phyloP scores from a whole-genome alignment of 2,329 filamentous ascomycete species.

The Fusarium sp. region DNA sequence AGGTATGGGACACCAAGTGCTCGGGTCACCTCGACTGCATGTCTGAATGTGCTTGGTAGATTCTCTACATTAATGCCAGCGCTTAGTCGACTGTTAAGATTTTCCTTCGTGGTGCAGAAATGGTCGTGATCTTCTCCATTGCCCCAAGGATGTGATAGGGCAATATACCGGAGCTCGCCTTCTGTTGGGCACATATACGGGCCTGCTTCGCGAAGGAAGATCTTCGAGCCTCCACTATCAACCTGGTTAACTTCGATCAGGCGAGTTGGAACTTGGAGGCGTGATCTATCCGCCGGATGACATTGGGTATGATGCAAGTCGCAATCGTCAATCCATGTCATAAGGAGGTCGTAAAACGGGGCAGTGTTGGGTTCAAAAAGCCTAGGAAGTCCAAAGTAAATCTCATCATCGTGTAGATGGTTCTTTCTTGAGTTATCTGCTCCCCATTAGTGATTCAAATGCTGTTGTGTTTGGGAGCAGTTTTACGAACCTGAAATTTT shows the following conservation, averaged over 20 bases:
- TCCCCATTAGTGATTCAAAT: neutral
- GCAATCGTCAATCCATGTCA: constrained; percentile 19
- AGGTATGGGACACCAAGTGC: neutral
- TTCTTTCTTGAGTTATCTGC: neutral
- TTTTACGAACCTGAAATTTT: neutral
- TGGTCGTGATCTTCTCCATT: neutral
- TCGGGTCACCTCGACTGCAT: neutral
- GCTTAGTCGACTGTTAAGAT: neutral
- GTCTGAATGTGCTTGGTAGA: neutral
- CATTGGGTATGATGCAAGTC: constrained; percentile 5
- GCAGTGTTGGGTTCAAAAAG: neutral
- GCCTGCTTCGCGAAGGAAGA: neutral
- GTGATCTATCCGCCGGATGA: neutral
- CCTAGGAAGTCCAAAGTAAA: constrained; percentile 11
- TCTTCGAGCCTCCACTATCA: neutral
- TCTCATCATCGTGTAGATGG: neutral
- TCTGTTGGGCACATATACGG: no score
- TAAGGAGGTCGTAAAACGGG: constrained; percentile 1
- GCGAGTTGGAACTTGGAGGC: neutral
- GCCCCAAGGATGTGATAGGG: constrained; percentile 24
- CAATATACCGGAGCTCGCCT: neutral
- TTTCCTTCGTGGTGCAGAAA: constrained; percentile 12
- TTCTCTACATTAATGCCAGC: neutral
- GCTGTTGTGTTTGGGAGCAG: neutral
- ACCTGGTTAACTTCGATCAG: neutral